phyloP scores from a whole-genome alignment of 2,329 filamentous ascomycete genomes.

The Tympanopsis confertula region DNA sequence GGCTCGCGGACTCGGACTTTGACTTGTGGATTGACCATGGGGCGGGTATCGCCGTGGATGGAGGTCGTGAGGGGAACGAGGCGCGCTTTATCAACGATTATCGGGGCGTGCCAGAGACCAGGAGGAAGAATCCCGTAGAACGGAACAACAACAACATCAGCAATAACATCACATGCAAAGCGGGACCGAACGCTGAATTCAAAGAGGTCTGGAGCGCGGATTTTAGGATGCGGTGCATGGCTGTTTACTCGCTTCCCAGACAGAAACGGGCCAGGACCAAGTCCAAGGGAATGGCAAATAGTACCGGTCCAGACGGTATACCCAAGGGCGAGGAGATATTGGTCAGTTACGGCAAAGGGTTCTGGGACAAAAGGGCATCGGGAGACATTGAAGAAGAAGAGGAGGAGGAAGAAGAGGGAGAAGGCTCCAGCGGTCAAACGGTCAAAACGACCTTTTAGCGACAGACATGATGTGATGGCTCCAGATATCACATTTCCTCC shows the following conservation, averaged over 20 bases:
- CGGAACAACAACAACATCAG: background rate
- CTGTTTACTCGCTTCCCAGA: conserved; percentile 39
- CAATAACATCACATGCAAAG: background rate
- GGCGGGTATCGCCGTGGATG: conserved; percentile 46
- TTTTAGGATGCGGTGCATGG: conserved; percentile 40
- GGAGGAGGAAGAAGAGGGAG: conserved; percentile 10
- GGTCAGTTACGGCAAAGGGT: conserved; percentile 58
- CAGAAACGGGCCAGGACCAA: conserved; percentile 20
- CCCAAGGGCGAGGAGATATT: conserved; percentile 51
- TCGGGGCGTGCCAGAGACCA: conserved; percentile 34
- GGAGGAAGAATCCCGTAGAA: conserved; percentile 2
- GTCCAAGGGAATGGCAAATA: conserved; percentile 9
- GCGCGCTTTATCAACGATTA: conserved; percentile 59
- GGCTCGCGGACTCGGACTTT: conserved; percentile 41
- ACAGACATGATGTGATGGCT: too few relatives aligned
- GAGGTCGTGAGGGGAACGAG: conserved; percentile 45
- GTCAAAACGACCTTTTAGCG: too few relatives aligned
- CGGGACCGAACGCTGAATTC: conserved; percentile 45
- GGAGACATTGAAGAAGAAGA: too few relatives aligned
- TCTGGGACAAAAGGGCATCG: conserved; percentile 42
- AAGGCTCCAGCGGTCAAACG: conserved; percentile 8
- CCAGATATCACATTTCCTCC: too few relatives aligned
- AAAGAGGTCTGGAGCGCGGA: conserved; percentile 41
- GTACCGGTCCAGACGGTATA: conserved; percentile 24
- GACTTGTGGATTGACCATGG: conserved; percentile 52